Conservation (phyloP, 1,284 basidiomycete genomes). For the Termitomyces sp. region DNA sequence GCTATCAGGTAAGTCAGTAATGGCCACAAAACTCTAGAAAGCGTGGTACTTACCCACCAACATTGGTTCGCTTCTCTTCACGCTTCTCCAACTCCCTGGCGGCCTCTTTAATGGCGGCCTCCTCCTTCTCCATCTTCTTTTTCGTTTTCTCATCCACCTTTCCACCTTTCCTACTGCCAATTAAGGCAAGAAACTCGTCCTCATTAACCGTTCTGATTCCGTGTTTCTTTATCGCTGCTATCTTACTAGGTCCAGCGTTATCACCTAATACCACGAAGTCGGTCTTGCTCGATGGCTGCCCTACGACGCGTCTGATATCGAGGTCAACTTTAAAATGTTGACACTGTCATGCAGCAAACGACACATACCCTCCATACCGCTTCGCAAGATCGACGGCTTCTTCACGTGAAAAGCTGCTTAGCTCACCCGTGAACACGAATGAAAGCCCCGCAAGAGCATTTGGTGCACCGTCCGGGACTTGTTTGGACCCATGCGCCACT, state of each 20-base stretch:
- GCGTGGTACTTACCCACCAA: slow-evolving; percentile 22
- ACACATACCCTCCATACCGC: slow-evolving; percentile 80
- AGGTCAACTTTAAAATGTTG: background rate
- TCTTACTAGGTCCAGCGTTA: slow-evolving; percentile 84
- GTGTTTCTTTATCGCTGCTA: slow-evolving; percentile 81
- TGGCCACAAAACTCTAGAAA: background rate
- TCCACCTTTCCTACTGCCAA: slow-evolving; percentile 59
- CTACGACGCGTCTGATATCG: slow-evolving; percentile 69
- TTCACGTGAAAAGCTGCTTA: slow-evolving; percentile 83
- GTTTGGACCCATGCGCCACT: slow-evolving; percentile 73
- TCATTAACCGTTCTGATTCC: slow-evolving; percentile 75
- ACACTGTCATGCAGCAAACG: background rate
- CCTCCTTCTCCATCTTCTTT: slow-evolving; percentile 81
- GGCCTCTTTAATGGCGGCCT: slow-evolving; percentile 65
- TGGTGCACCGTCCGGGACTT: slow-evolving; percentile 72
- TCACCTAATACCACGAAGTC: slow-evolving; percentile 87
- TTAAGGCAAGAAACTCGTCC: slow-evolving; percentile 84
- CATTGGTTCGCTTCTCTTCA: slow-evolving; percentile 35
- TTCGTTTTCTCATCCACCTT: slow-evolving; percentile 74
- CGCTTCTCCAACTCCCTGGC: slow-evolving; percentile 75
- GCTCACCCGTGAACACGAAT: slow-evolving; percentile 95
- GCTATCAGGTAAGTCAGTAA: background rate
- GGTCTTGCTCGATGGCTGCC: slow-evolving; percentile 87
- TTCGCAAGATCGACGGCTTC: slow-evolving; percentile 88
- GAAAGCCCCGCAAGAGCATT: slow-evolving; percentile 85